Evolutionary conservation across 108 stramenopile species (phyloP).

Genomic region (Parietichytrium sp.): DNA sequence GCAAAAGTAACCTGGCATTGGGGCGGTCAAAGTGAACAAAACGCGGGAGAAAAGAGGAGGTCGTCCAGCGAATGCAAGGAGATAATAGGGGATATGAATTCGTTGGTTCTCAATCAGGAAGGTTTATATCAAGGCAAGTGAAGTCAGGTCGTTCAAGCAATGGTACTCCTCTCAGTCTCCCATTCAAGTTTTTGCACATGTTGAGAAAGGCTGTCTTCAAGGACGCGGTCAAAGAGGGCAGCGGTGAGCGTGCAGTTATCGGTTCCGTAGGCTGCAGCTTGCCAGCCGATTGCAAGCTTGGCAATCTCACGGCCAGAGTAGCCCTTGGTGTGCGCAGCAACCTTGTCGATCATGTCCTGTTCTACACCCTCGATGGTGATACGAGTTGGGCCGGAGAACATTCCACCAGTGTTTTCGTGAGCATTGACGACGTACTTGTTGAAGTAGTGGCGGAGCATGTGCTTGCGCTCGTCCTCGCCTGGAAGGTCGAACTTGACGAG

Average conservation of each 20-base stretch:
- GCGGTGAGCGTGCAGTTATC: background rate
- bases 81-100: too few species aligned
- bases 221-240: conserved; percentile 16
- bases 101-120: too few species aligned
- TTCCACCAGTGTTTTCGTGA: background rate
- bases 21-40: too few species aligned
- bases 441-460: conserved; percentile 66
- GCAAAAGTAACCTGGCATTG: too few species aligned
- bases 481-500: conserved; percentile 68
- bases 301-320: conserved; percentile 70
- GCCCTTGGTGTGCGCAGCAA: conserved; percentile 54
- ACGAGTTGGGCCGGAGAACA: conserved; percentile 43
- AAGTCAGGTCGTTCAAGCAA: too few species aligned
- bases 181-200: conserved; percentile 24
- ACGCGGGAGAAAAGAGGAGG: too few species aligned
- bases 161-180: background rate
- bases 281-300: conserved; percentile 67
- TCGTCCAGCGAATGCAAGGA: too few species aligned
- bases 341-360: conserved; percentile 45
- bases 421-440: conserved; percentile 56
- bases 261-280: conserved; percentile 59
- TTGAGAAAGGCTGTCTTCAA: conserved; percentile 2
- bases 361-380: conserved; percentile 58
- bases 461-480: conserved; percentile 52
- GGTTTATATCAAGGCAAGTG: too few species aligned